These are phyloP conservation scores for Phialophora macrospora DNA, from an alignment of 2,329 filamentous ascomycete species.

Conservation along the genomic window DNA sequence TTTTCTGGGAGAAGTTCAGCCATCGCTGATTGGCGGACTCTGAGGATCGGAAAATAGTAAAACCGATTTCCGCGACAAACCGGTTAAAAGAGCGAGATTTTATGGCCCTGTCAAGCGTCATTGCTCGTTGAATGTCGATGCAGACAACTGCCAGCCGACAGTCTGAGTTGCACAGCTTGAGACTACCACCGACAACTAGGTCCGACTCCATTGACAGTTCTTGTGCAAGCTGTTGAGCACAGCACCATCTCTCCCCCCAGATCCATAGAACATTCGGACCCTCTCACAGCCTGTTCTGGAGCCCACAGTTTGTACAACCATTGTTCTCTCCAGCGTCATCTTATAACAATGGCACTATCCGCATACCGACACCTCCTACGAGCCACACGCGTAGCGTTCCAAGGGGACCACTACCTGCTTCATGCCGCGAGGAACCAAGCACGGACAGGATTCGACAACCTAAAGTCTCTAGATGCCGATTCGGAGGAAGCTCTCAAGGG, in stretches of 20 bases:
- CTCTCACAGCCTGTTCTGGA: neutral
- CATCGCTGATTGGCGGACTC: neutral
- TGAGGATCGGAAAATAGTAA: neutral
- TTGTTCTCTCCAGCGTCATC: neutral
- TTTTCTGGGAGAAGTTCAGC: neutral
- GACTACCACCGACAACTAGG: neutral
- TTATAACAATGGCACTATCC: slow-evolving; percentile 62
- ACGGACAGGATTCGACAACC: slow-evolving; percentile 73
- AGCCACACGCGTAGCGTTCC: slow-evolving; percentile 79
- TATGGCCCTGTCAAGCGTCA: neutral
- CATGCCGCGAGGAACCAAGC: slow-evolving; percentile 73
- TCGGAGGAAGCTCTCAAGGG: slow-evolving; percentile 66
- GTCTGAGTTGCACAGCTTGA: neutral
- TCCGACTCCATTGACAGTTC: neutral
- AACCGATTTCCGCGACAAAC: neutral
- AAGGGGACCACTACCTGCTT: slow-evolving; percentile 73
- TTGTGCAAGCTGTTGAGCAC: neutral
- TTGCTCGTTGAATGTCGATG: neutral
- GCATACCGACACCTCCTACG: slow-evolving; percentile 84
- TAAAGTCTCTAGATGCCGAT: slow-evolving; percentile 62
- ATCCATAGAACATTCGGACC: neutral
- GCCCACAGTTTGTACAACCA: neutral
- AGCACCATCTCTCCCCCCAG: neutral
- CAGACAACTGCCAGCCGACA: neutral
- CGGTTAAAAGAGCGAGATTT: slow-evolving; percentile 1